Evolutionary conservation across 2,329 filamentous ascomycete genomes (phyloP).

Genomic region (Pseudogymnoascus sp.): DNA sequence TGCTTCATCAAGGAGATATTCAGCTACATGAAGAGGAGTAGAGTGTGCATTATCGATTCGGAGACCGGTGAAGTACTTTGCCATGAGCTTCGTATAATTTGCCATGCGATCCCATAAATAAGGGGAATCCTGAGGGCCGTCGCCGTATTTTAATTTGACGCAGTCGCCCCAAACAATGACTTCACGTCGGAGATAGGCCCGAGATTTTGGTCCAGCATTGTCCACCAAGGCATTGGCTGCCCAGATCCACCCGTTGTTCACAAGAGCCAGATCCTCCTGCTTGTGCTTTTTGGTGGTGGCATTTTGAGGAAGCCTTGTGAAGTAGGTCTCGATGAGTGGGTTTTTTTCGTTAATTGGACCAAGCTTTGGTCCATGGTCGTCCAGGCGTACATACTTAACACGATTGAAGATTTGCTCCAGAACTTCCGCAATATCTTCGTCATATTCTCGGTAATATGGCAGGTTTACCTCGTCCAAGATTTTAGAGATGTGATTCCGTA

Average conservation of each 20-base stretch:
- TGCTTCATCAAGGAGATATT: conserved; percentile 92
- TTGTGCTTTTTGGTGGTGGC: conserved; percentile 68
- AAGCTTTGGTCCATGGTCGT: conserved; percentile 79
- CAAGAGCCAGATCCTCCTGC: conserved; percentile 68
- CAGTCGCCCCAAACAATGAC: conserved; percentile 99
- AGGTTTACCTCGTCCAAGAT: conserved; percentile 81
- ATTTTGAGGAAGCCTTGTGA: conserved; percentile 78
- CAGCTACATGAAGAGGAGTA: conserved; percentile 86
- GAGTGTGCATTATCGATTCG: conserved; percentile 98
- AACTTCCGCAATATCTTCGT: conserved; percentile 71
- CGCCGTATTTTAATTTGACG: conserved; percentile 89
- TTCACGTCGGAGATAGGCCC: conserved; percentile 89
- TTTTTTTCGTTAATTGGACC: conserved; percentile 69
- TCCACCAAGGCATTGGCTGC: conserved; percentile 89
- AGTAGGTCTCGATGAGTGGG: conserved; percentile 88
- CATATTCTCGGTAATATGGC: conserved; percentile 85
- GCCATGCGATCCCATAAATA: conserved; percentile 96
- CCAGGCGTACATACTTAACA: conserved; percentile 89
- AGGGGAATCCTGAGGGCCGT: conserved; percentile 71
- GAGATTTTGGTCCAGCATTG: conserved; percentile 81
- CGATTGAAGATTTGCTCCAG: conserved; percentile 88
- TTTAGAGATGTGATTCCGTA: conserved; percentile 46
- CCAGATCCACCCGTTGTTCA: conserved; percentile 99
- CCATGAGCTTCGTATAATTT: conserved; percentile 81
- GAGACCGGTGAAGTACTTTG: conserved; percentile 90